Evolutionary conservation across 2,329 filamentous ascomycete genomes (phyloP), one percentile per base, ranked within the genome.

Genomic region (Xylariaceae sp.): DNA sequence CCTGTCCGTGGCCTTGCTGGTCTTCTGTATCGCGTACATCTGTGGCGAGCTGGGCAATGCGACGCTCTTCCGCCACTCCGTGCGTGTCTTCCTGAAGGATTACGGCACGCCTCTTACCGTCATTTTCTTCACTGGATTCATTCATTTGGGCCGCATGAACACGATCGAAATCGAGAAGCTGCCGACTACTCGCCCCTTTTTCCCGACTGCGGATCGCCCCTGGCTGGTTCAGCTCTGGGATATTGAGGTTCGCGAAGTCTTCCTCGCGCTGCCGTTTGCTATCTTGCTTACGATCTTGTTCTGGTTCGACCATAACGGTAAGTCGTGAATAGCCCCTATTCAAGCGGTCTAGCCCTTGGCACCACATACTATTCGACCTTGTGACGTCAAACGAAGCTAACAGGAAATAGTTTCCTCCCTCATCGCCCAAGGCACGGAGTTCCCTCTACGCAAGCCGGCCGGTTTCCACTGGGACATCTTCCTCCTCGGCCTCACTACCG

Each of bases 211-310:
- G 0, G 85, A 88, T 60, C 80, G 90, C 47, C 76, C 78, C 50
- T 96, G 91, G 91, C 80, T 95, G 56, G 84, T 96, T 30, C 80
- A 85, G 63, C 93, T 96, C 68, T 94, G 90, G 90, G 81, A 93
- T 65, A 80, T 95, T 56, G 77, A 77, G 51, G 84, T 88, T 4
- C 81, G 80, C 0, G 87, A 95, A 58, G 80, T 94, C 5, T 96
- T 96, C 70, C 78, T 92, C 49, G 91, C 92, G 1, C 82, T 95
- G n/a, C 92, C 92, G 0, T 96, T 96, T 75, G 91, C 90, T 0
- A 69, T 95, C 39, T 77, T 96, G 1, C 78, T 96, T 13, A 96
- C 91, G 0, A 86, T 95, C 18, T 76, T 96, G 3, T 96, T 96
- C 71, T 95, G 88, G 77, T 95, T 94, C 71, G 91, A 95, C 69